phyloP scores from a whole-genome alignment of 1,284 basidiomycete species.

The Moesziomyces sp. region DNA sequence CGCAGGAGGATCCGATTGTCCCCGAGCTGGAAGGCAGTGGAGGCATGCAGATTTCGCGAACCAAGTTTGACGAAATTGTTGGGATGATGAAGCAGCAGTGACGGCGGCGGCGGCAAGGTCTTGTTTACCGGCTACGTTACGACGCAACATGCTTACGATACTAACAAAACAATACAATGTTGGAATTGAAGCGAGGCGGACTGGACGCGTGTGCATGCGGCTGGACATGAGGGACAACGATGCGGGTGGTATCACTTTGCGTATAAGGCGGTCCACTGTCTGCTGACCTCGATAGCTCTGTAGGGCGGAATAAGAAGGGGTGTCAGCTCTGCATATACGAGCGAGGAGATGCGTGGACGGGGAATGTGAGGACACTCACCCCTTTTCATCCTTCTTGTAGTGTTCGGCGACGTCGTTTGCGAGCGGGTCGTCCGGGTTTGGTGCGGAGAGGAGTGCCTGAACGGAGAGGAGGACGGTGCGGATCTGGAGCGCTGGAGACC shows the following conservation, averaged over 20 bases:
- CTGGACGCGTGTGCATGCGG: no score
- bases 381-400: conserved; percentile 96
- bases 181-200: no score
- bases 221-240: no score
- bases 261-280: conserved; percentile 63
- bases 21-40: conserved; percentile 45
- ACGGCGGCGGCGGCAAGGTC: not conserved
- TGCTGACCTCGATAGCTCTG: conserved; percentile 64
- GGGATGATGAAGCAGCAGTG: conserved; percentile 19
- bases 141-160: no score
- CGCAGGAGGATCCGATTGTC: conserved; percentile 47
- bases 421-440: conserved; percentile 98
- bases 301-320: not conserved
- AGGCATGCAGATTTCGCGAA: conserved; percentile 39
- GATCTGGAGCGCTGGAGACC: conserved; percentile 98
- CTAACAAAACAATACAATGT: no score
- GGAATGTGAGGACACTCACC: conserved; percentile 72
- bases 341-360: no score
- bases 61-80: conserved; percentile 43
- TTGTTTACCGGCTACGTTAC: no score
- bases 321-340: no score
- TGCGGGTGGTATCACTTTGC: conserved; percentile 29
- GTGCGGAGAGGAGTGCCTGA: conserved; percentile 92
- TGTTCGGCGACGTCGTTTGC: conserved; percentile 93
- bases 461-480: conserved; percentile 95